A percentile compares a stretch with the other conserved stretches of the same genome.
Evolutionary conservation across 805 yeast species (phyloP).

Genomic region (Ogataea nonfermentans): DNA sequence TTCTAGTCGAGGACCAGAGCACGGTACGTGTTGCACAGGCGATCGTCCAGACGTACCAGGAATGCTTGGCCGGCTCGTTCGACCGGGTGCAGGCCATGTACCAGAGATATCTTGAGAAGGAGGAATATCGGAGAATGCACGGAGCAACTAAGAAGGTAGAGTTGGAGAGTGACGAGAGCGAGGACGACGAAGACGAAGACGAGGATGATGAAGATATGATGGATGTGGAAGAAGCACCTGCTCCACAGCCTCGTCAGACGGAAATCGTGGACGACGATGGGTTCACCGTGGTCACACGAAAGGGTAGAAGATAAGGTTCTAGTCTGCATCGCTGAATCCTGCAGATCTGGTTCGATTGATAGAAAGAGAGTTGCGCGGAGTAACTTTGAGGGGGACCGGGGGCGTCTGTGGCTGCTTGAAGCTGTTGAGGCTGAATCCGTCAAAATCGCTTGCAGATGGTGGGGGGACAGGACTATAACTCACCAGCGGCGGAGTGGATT

Average conservation of each 20-base stretch:
- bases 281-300: constrained; percentile 79
- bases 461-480: constrained; percentile 22
- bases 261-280: constrained; percentile 94
- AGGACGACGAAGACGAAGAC: constrained; percentile 45
- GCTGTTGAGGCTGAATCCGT: constrained; percentile 8
- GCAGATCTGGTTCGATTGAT: constrained; percentile 3
- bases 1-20: constrained; percentile 83
- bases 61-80: constrained; percentile 55
- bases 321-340: background rate
- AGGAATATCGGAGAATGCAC: constrained; percentile 36
- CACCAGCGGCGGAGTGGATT: constrained; percentile 14
- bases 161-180: constrained; percentile 52
- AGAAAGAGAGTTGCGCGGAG: constrained; percentile 20
- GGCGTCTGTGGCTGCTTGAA: constrained; percentile 6
- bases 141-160: constrained; percentile 37
- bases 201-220: constrained; percentile 35
- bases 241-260: constrained; percentile 37
- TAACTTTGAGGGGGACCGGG: constrained; percentile 22
- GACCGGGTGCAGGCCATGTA: constrained; percentile 58
- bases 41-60: constrained; percentile 63
- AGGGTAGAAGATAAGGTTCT: constrained; percentile 46
- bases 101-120: constrained; percentile 54
- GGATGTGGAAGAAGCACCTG: constrained; percentile 25
- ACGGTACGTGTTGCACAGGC: constrained; percentile 70
- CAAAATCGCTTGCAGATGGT: constrained; percentile 11